phyloP scores from a whole-genome alignment of 768 basidiomycete genomes.

The Calocybe gangraenosa region DNA sequence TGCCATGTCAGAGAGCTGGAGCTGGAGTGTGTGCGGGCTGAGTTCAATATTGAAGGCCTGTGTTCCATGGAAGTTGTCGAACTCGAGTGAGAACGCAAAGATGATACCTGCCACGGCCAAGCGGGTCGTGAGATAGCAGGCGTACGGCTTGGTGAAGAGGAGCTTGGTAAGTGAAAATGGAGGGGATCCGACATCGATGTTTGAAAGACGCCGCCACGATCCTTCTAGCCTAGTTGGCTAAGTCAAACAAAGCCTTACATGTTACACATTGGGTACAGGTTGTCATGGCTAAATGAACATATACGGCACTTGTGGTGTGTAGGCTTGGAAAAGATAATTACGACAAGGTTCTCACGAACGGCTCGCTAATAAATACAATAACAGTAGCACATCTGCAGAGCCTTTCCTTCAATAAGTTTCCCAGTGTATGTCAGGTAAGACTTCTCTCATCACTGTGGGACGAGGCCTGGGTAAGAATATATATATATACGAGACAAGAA shows the following conservation, averaged over 20 bases:
- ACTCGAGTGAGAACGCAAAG: conserved; percentile 17
- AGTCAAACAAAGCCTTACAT: neutral
- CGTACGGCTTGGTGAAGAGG: conserved; percentile 44
- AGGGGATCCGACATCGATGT: conserved; percentile 33
- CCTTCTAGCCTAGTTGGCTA: too few relatives aligned
- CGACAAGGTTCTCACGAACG: conserved; percentile 1
- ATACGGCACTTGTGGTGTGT: too few relatives aligned
- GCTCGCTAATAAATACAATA: too few relatives aligned
- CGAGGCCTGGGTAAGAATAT: conserved; percentile 7
- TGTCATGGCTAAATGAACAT: conserved; percentile 8
- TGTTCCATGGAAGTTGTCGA: conserved; percentile 8
- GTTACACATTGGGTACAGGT: too few relatives aligned
- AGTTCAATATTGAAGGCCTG: conserved; percentile 9
- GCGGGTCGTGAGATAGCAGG: conserved; percentile 59
- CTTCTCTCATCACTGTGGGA: conserved; percentile 66
- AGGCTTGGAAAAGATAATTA: too few relatives aligned
- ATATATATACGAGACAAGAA: neutral
- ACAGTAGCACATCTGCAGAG: too few relatives aligned
- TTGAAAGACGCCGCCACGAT: conserved; percentile 9
- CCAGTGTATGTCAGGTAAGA: conserved; percentile 72
- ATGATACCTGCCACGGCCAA: conserved; percentile 34
- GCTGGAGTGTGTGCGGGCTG: conserved; percentile 13
- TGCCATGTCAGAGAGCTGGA: conserved; percentile 30
- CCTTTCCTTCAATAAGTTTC: conserved; percentile 54
- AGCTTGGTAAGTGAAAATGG: conserved; percentile 33